Percentiles rank a stretch among this genome's conserved stretches.
Conservation (phyloP, 495 filamentous ascomycete species). For the Stereocaulon alpinum region DNA sequence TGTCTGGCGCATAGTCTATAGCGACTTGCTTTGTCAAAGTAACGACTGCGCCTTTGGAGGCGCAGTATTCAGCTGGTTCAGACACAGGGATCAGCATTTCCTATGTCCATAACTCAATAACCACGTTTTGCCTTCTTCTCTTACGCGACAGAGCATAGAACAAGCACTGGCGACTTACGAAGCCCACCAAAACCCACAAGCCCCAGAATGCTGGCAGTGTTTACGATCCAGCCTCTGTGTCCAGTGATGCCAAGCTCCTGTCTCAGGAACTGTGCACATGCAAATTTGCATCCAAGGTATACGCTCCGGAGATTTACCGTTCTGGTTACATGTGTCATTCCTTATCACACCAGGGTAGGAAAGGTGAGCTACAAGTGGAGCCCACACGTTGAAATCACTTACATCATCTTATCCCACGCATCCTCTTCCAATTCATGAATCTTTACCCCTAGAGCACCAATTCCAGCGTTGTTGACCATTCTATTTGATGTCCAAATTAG, state of each 20-base stretch:
- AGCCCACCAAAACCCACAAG: conserved; percentile 24
- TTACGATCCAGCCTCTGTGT: conserved; percentile 47
- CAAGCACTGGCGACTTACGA: too few species aligned
- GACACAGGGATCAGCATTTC: too few species aligned
- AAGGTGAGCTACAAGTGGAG: too few species aligned
- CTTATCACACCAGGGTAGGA: too few species aligned
- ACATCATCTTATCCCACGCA: conserved; percentile 33
- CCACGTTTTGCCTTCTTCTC: too few species aligned
- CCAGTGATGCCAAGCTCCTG: conserved; percentile 35
- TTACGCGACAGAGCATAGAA: too few species aligned
- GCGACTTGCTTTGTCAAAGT: conserved; percentile 39
- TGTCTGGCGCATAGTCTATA: conserved; percentile 39
- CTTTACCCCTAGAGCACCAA: not conserved
- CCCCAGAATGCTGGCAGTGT: conserved; percentile 37
- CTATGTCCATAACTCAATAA: too few species aligned
- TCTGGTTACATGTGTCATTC: too few species aligned
- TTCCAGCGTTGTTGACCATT: conserved; percentile 43
- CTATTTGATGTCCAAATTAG: conserved; percentile 14
- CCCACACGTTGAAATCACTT: not conserved
- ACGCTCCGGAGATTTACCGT: conserved; percentile 34
- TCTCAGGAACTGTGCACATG: conserved; percentile 37
- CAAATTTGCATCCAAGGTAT: conserved; percentile 41
- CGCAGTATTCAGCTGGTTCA: conserved; percentile 34
- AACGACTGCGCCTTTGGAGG: conserved; percentile 42
- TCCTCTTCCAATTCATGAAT: conserved; percentile 30